Evolutionary conservation across 805 yeast species (phyloP), one percentile per base, ranked within the genome.

Genomic region (Pichia manshurica): DNA sequence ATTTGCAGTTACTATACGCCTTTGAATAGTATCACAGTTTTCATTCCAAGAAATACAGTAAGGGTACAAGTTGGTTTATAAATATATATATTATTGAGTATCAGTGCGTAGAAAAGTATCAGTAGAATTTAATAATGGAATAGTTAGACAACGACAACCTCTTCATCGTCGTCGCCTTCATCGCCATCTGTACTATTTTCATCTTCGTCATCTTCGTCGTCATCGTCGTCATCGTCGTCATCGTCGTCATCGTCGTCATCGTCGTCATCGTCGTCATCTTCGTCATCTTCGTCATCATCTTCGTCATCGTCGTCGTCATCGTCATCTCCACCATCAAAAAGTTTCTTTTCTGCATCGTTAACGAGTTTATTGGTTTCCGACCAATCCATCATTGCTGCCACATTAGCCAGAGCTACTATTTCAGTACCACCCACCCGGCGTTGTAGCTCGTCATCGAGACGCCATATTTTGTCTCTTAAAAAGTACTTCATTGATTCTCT

Each of bases 401-500:
- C 33, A 21, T 29, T 23, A 2, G 43, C 36, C 12, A 38, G 15
- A 1, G 45, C 40, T 16, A 34, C 23, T 17, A 35, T 22, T 10
- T 31, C 25, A 10, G 13, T 29, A 10, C 44, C 44, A 17, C 44
- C 44, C 2, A 39, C 23, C 15, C 36, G 17, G 3, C 20, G 8
- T 13, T 39, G 44, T 2, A 48, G 10, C 10, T 35, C 39, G 32
- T n/a, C 15, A 28, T 48, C 51, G 2, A 48, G n/a, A 4, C 36
- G n/a, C n/a, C 38, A 17, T 2, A 48, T 37, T 33, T 41, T 21
- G 5, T 36, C 25, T 9, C 22, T 21, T 22, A 47, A 5, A 22
- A 28, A 33, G 7, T n/a, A 16, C 31, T 42, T 43, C 16, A 44
- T 22, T 23, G 46, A 39, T 25, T 39, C 21, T 21, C 50, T 47